Conservation (phyloP, 352 stramenopile genomes). For the Phytophthora chlamydospora region DNA sequence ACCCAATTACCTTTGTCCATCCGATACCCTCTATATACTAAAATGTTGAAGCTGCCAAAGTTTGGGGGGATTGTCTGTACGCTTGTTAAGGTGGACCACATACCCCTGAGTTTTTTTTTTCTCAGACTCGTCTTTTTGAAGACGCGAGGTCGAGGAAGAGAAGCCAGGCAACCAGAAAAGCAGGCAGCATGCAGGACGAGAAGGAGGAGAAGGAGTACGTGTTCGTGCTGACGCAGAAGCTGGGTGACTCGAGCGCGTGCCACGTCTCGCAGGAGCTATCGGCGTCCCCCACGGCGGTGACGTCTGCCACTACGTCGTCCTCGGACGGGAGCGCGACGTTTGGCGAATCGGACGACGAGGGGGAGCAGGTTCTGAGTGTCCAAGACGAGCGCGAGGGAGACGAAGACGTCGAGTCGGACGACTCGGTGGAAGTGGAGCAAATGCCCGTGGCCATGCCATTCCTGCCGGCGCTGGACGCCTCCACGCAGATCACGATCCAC, state of each 20-base stretch:
- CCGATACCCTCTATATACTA: too few relatives aligned
- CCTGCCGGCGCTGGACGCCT: constrained; percentile 77
- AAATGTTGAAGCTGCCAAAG: too few relatives aligned
- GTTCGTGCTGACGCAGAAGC: constrained; percentile 60
- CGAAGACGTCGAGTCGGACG: constrained; percentile 32
- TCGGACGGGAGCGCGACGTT: constrained; percentile 39
- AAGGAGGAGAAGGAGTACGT: constrained; percentile 78
- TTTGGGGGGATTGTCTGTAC: too few relatives aligned
- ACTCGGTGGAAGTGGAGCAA: constrained; percentile 57
- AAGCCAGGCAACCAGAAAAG: background rate
- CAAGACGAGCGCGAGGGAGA: constrained; percentile 11
- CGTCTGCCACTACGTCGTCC: constrained; percentile 31
- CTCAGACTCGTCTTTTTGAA: background rate
- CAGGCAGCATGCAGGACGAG: constrained; percentile 26
- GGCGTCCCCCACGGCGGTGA: constrained; percentile 26
- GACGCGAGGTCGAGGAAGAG: background rate
- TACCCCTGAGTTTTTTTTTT: background rate
- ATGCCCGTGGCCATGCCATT: constrained; percentile 65
- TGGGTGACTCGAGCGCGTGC: constrained; percentile 32
- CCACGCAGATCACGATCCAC: constrained; percentile 86
- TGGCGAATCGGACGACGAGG: constrained; percentile 36
- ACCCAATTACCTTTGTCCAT: too few relatives aligned
- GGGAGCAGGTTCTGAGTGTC: background rate
- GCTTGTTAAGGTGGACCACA: too few relatives aligned
- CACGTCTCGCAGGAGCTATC: constrained; percentile 36